Evolutionary conservation across 2,329 filamentous ascomycete species (phyloP), one percentile per base, ranked within the genome.

Genomic region (Ophiostoma pallidulum): DNA sequence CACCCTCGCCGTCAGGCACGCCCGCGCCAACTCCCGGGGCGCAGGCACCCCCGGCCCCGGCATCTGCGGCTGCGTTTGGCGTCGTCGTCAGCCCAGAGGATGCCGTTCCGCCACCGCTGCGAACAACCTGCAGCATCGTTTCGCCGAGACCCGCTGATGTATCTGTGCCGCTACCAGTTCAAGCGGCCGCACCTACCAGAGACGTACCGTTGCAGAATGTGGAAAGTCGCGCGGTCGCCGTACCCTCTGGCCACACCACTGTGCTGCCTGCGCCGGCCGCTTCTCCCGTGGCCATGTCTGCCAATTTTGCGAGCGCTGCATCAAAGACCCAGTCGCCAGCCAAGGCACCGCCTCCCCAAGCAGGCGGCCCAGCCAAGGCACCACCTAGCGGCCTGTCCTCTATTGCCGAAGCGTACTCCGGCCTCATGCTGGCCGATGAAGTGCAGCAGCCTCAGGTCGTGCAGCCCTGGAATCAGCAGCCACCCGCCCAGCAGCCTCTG

Each of bases 351-450:
- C 20, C 39, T 18, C 39, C 40, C 6, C 24, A 28, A 10, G 24
- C 35, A 7, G 12, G 12, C 9, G 4, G 1, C n/a, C 12, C 2
- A 22, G 22, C 4, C 31, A 33, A 26, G 8, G 22, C 10, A 1
- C 36, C 35, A 1, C 8, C 38, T 4, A 19, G 24, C 19, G 24
- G 35, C 9, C 20, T 38, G 31, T 13, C 28, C n/a, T 33, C 49
- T 4, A 51, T 57, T 18, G 24, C 50, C 19, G 56, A 60, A 28
- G 48, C 60, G 2, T 62, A 59, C 0, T 60, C 62, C 0, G 56
- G 62, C 14, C 53, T 64, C 8, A 58, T 60, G 37, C 59, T 62
- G 13, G 61, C 58, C 14, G 49, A 39, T 8, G 49, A 51, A 22
- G 14, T 32, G 12, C 40, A 19, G 16, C 20, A 28, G 26, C 35